A percentile compares a stretch with the other conserved stretches of the same genome.
These are phyloP conservation scores for Takashimella koratensis DNA, from an alignment of 1,284 basidiomycete species.

Conservation along the genomic window DNA sequence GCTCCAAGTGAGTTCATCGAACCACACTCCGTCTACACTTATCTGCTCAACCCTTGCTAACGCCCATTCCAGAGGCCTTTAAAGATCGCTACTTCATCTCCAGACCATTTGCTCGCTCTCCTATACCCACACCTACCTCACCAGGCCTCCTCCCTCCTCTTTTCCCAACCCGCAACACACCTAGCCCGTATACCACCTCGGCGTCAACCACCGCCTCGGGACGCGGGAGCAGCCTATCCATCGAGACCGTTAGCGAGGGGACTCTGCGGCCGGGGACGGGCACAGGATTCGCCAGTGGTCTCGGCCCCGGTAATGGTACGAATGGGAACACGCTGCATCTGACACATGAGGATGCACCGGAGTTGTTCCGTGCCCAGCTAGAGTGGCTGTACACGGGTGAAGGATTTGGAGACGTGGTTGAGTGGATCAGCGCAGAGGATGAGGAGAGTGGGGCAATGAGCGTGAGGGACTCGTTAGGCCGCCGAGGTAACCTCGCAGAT, in stretches of 20 bases:
- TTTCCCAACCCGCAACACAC: constrained; percentile 13
- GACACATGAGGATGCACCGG: constrained; percentile 65
- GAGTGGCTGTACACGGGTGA: constrained; percentile 55
- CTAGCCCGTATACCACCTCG: constrained; percentile 2
- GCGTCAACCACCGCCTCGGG: not conserved
- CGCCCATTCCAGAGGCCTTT: constrained; percentile 55
- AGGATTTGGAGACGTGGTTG: constrained; percentile 79
- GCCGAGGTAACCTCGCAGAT: constrained; percentile 50
- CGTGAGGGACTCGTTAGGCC: constrained; percentile 30
- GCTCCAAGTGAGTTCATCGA: constrained; percentile 58
- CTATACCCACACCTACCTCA: constrained; percentile 17
- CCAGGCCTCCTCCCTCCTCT: constrained; percentile 14
- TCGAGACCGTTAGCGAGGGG: constrained; percentile 23
- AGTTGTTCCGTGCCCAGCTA: constrained; percentile 77
- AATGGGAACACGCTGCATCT: constrained; percentile 53
- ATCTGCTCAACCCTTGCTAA: not conserved
- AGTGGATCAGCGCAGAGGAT: constrained; percentile 76
- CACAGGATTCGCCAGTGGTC: not conserved
- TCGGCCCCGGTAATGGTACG: constrained; percentile 1
- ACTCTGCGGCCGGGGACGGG: constrained; percentile 27
- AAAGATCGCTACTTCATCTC: constrained; percentile 70
- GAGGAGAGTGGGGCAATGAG: constrained; percentile 48
- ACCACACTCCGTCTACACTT: not conserved
- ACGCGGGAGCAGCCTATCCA: constrained; percentile 20
- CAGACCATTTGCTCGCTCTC: constrained; percentile 43